Evolutionary conservation across 1,284 basidiomycete genomes (phyloP), one percentile per base, ranked within the genome.

Genomic region (Cutaneotrichosporon sp.): DNA sequence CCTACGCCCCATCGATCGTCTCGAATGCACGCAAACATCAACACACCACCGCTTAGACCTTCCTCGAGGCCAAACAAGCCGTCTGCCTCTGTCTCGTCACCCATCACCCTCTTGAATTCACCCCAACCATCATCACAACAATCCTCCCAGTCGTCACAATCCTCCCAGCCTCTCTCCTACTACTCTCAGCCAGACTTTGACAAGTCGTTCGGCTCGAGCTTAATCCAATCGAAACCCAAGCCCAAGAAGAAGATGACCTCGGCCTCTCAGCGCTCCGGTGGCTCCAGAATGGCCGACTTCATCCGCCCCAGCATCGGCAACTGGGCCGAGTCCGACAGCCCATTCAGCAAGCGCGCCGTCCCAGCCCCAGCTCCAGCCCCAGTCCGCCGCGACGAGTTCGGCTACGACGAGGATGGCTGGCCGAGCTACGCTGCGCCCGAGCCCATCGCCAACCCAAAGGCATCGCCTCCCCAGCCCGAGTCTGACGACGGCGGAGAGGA

Each of bases 291-390:
- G 54, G 53, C n/a, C 60, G 62, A n/a, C 14, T 75, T 73, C 56
- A 78, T 78, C 60, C 73, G 72, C 42, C 73, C 76, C 1, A 67
- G 72, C 8, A 72, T 70, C 13, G 71, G 70, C 3, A 70, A 70
- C 0, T 72, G 5, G 2, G 7, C 25, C 13, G 20, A n/a, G n/a
- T n/a, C 55, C 4, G 16, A n/a, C 11, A 58, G 52, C 59, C 65
- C 34, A 14, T 58, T 54, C 36, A 59, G 31, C 22, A 13, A 50
- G 25, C 47, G 14, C 27, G 18, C 27, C 8, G n/a, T n/a, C n/a
- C n/a, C n/a, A n/a, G n/a, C n/a, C n/a, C n/a, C n/a, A n/a, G n/a
- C n/a, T n/a, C n/a, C n/a, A n/a, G n/a, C n/a, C n/a, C 27, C 24
- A 27, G 7, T 22, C 10, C 27, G 13, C 34, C 65, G 52, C 42